These are phyloP conservation scores for Penicillium freii DNA, from an alignment of 2,329 filamentous ascomycete genomes.

Conservation along the genomic window DNA sequence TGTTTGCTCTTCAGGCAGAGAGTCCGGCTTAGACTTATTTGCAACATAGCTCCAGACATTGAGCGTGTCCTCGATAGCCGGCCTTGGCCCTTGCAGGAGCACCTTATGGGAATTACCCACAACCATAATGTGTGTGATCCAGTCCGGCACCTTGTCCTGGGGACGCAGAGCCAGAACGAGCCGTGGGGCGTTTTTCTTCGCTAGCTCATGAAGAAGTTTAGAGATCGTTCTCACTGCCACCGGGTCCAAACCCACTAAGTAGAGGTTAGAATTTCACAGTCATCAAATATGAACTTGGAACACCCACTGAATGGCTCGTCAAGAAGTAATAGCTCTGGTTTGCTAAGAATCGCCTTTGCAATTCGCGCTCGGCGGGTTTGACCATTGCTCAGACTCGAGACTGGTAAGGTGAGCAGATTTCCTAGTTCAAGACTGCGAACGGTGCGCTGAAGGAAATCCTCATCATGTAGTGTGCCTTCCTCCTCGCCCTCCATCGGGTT, in stretches of 20 bases:
- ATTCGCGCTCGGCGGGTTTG: constrained; percentile 86
- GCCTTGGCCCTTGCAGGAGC: constrained; percentile 63
- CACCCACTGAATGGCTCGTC: constrained; percentile 82
- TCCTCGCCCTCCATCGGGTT: constrained; percentile 64
- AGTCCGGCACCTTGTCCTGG: constrained; percentile 82
- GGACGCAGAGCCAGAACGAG: constrained; percentile 76
- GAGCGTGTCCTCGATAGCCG: constrained; percentile 53
- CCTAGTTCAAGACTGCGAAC: constrained; percentile 68
- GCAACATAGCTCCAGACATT: constrained; percentile 31
- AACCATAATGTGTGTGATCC: constrained; percentile 82
- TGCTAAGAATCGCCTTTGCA: constrained; percentile 75
- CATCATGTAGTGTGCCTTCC: constrained; percentile 52
- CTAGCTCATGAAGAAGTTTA: constrained; percentile 65
- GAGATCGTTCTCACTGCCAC: constrained; percentile 72
- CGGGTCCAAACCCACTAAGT: constrained; percentile 78
- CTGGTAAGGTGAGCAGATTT: constrained; percentile 72
- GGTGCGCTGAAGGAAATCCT: constrained; percentile 58
- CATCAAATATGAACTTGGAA: background rate
- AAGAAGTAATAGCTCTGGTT: constrained; percentile 77
- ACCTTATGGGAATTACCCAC: constrained; percentile 67
- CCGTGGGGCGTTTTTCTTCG: constrained; percentile 64
- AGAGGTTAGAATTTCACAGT: constrained; percentile 15
- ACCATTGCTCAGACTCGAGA: constrained; percentile 88
- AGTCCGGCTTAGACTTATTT: background rate
- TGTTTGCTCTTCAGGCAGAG: constrained; percentile 6